phyloP scores from a whole-genome alignment of 2,329 filamentous ascomycete genomes.

The Aspergillus thermomutatus region DNA sequence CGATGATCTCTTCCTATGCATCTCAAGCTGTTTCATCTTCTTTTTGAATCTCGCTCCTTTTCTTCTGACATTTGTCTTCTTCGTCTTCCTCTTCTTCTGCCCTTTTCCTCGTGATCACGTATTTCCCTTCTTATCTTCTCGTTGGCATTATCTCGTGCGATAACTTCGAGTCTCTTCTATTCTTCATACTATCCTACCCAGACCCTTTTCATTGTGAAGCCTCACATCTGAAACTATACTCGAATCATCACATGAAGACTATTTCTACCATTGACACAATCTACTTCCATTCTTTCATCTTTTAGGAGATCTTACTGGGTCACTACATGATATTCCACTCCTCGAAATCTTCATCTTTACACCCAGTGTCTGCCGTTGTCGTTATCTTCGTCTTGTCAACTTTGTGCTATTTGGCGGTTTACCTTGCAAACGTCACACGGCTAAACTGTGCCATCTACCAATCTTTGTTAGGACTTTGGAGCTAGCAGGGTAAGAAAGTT shows the following conservation, averaged over 20 bases:
- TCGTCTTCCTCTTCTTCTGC: constrained; percentile 7
- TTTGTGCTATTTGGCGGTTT: neutral
- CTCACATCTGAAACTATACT: neutral
- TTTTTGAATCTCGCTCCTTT: constrained; percentile 2
- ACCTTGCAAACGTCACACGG: neutral
- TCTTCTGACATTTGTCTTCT: neutral
- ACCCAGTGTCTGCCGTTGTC: neutral
- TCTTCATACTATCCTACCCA: neutral
- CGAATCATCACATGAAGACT: neutral
- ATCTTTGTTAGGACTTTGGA: neutral
- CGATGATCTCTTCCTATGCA: constrained; percentile 24
- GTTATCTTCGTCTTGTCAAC: neutral
- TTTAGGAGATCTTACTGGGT: neutral
- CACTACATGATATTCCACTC: neutral
- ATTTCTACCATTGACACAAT: neutral
- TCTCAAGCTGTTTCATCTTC: constrained; percentile 22
- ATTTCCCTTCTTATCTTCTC: constrained; percentile 2
- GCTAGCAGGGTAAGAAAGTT: neutral
- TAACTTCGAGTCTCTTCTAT: neutral
- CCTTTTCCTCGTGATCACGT: constrained; percentile 10
- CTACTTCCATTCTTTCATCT: neutral
- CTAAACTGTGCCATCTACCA: neutral
- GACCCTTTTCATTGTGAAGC: neutral
- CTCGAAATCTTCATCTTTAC: neutral
- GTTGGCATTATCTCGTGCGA: neutral